Base-by-base conservation (phyloP, 371 early-diverging fungal species). In the Rhizomucor pusillus region DNA sequence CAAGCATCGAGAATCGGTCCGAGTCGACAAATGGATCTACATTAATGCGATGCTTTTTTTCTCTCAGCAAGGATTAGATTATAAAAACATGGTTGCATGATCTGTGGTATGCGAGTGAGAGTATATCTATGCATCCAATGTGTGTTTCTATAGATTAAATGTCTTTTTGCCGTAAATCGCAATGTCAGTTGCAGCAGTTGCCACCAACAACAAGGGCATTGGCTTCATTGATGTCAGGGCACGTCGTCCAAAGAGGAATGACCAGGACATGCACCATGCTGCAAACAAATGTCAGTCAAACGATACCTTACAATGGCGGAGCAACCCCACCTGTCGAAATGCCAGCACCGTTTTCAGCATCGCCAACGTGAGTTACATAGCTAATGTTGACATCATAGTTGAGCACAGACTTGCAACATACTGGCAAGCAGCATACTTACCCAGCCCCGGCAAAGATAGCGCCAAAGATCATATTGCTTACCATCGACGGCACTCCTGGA, bases 261-360 rank as follows among this genome's bases (percentile, higher is more conserved):
- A 29, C 78, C 78, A 77, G 13, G 72, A 69, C 16, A 77, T 49
- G 65, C 74, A 65, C 78, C 78, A 77, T 2, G 78, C 78, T 77
- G 36, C n/a, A 7, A n/a, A n/a, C n/a, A n/a, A n/a, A n/a, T n/a
- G n/a, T n/a, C n/a, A n/a, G n/a, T n/a, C n/a, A n/a, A n/a, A n/a
- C n/a, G n/a, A n/a, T n/a, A n/a, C n/a, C n/a, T n/a, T n/a, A n/a
- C n/a, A n/a, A n/a, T n/a, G n/a, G n/a, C n/a, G n/a, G n/a, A n/a
- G n/a, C n/a, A n/a, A n/a, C n/a, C n/a, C n/a, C n/a, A 77, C 78
- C 78, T 65, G 75, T 77, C 24, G 78, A 70, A 47, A 77, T 77
- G 47, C 78, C 78, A 47, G 78, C 65, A 35, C 74, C 78, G 44
- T 77, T 77, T 25, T 77, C 77, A 25, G 65, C 43, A 55, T 77